These are phyloP conservation scores for Psidium friedrichsthalianum DNA, from an alignment of 345 rosid genomes.

Conservation along the genomic window DNA sequence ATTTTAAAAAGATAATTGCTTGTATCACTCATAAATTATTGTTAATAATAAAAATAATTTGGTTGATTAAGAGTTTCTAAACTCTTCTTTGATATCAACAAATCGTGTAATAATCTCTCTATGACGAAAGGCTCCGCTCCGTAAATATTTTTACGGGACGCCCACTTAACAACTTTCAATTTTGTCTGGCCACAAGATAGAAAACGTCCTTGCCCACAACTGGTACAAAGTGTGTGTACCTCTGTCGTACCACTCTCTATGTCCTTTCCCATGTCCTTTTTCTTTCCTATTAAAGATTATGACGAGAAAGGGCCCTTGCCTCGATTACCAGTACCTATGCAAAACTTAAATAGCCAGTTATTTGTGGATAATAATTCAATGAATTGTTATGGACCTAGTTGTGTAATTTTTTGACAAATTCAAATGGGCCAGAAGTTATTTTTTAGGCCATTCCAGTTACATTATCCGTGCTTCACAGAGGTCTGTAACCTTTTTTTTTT, in stretches of 20 bases:
- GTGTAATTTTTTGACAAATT: not conserved
- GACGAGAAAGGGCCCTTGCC: not conserved
- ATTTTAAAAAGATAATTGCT: too few relatives aligned
- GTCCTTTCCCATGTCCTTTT: too few relatives aligned
- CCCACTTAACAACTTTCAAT: too few relatives aligned
- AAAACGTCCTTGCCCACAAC: not conserved
- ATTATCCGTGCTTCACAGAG: not conserved
- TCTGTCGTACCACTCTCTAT: too few relatives aligned
- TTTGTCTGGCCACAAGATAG: too few relatives aligned
- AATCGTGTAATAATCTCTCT: not conserved
- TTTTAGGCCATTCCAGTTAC: not conserved
- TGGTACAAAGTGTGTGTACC: too few relatives aligned
- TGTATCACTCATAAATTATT: too few relatives aligned
- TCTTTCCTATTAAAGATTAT: not conserved
- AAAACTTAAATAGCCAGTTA: not conserved
- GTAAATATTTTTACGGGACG: too few relatives aligned
- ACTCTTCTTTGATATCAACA: too few relatives aligned
- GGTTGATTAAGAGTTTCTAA: not conserved
- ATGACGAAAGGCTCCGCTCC: not conserved
- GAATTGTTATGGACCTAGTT: not conserved
- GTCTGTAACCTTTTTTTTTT: too few relatives aligned
- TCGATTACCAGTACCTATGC: not conserved
- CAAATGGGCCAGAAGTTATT: not conserved
- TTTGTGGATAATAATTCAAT: not conserved
- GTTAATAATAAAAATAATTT: too few relatives aligned